Evolutionary conservation across 2,329 filamentous ascomycete genomes (phyloP).

Genomic region (Hortaea werneckii): DNA sequence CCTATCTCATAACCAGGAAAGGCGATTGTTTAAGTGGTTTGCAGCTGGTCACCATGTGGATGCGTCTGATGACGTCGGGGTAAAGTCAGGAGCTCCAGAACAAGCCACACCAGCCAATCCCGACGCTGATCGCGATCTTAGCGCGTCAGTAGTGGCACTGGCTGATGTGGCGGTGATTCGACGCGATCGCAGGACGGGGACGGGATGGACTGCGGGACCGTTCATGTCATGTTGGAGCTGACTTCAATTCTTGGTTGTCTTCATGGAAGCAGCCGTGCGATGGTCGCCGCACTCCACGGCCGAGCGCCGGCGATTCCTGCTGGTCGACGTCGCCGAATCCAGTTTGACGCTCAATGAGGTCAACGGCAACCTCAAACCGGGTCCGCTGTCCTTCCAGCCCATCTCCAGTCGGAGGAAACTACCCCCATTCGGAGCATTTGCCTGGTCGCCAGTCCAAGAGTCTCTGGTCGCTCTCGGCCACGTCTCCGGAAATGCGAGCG

Average conservation of each 20-base stretch:
- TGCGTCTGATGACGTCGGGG: too few relatives aligned
- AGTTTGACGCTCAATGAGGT: constrained; percentile 49
- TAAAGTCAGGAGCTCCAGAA: too few relatives aligned
- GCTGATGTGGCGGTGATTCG: not conserved
- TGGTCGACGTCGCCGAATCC: constrained; percentile 51
- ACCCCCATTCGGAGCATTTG: constrained; percentile 54
- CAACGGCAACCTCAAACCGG: not conserved
- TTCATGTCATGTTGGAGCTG: not conserved
- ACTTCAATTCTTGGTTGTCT: not conserved
- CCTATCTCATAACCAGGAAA: too few relatives aligned
- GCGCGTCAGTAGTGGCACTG: not conserved
- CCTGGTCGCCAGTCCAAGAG: constrained; percentile 52
- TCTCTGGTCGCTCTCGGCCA: constrained; percentile 67
- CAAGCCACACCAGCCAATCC: not conserved
- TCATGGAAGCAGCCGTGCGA: constrained; percentile 52
- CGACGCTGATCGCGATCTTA: not conserved
- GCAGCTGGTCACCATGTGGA: too few relatives aligned
- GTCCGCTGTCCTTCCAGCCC: constrained; percentile 36
- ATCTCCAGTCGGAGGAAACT: constrained; percentile 42
- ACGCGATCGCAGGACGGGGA: not conserved
- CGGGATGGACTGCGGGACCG: too few relatives aligned
- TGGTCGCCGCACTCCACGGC: constrained; percentile 51
- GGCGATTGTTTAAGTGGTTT: too few relatives aligned
- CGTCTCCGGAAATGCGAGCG: constrained; percentile 61
- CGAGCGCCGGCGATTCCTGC: constrained; percentile 46